phyloP scores from a whole-genome alignment of 495 filamentous ascomycete species.

The Zalerion maritima region DNA sequence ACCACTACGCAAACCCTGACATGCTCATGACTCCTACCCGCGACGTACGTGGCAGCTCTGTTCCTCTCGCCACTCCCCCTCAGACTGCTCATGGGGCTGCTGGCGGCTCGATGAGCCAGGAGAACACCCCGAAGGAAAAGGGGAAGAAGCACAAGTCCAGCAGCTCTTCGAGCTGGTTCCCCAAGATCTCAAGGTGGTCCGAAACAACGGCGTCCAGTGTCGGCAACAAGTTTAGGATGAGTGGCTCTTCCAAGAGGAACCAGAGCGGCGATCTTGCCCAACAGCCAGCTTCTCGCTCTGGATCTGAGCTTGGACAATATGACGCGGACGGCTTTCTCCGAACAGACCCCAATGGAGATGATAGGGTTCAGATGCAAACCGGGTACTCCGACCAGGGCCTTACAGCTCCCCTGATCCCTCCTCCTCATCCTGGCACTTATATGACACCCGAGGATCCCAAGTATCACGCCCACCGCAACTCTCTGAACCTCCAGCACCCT shows the following conservation, averaged over 20 bases:
- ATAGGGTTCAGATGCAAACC: constrained; percentile 59
- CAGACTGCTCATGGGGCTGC: no score
- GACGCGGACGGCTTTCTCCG: constrained; percentile 48
- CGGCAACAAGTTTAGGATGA: constrained; percentile 34
- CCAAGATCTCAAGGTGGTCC: constrained; percentile 93
- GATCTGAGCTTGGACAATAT: constrained; percentile 52
- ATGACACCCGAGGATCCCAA: constrained; percentile 69
- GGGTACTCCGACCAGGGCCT: constrained; percentile 42
- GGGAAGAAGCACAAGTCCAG: constrained; percentile 82
- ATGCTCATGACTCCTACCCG: constrained; percentile 33
- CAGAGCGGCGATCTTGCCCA: constrained; percentile 24
- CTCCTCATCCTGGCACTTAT: constrained; percentile 13
- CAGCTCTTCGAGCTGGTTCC: constrained; percentile 72
- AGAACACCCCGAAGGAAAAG: constrained; percentile 71
- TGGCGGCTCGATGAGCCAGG: constrained; percentile 48
- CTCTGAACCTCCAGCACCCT: constrained; percentile 76
- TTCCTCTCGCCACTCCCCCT: constrained; percentile 60
- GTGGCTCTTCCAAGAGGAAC: constrained; percentile 30
- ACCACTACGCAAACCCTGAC: constrained; percentile 32
- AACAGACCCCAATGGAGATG: constrained; percentile 51
- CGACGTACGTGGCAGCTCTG: constrained; percentile 41
- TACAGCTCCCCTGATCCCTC: constrained; percentile 20
- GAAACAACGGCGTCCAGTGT: constrained; percentile 75
- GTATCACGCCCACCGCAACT: constrained; percentile 82
- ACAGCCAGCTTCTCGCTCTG: constrained; percentile 47